These are phyloP conservation scores for Combretum micranthum DNA, from an alignment of 345 rosid genomes.

Conservation along the genomic window DNA sequence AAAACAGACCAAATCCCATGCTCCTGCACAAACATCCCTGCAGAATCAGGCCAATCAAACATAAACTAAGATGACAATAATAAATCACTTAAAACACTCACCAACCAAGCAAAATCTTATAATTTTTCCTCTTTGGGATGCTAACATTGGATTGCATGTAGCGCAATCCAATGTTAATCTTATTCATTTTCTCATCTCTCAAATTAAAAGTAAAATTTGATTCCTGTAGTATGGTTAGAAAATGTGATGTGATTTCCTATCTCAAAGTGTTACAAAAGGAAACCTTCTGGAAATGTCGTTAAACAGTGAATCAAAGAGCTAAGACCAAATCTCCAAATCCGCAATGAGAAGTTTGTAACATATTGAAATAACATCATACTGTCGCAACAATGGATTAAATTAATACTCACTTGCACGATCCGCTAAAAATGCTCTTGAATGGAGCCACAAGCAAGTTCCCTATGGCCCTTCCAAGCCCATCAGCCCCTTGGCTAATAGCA, in stretches of 20 bases:
- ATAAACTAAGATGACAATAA: neutral
- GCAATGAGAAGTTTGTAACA: no score
- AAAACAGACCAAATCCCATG: constrained; percentile 70
- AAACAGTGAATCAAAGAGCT: neutral
- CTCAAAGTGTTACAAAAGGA: neutral
- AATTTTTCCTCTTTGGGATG: no score
- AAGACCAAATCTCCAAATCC: neutral
- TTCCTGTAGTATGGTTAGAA: no score
- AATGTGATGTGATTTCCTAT: neutral
- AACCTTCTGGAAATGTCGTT: no score
- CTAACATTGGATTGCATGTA: no score
- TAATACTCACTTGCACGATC: constrained; percentile 44
- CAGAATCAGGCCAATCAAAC: constrained; percentile 5
- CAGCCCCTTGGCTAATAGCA: constrained; percentile 42
- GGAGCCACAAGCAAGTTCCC: constrained; percentile 56
- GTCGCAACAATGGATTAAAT: neutral
- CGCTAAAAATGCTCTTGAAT: constrained; percentile 45
- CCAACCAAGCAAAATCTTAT: no score
- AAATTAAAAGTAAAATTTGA: no score
- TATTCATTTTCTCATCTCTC: no score
- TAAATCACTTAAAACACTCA: no score
- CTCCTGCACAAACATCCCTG: constrained; percentile 64
- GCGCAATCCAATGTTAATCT: no score
- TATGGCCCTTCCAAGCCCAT: constrained; percentile 39
- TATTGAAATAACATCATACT: neutral